Evolutionary conservation across 345 rosid genomes (phyloP), one percentile per base, ranked within the genome.

Genomic region (Schrenkiella parvula): DNA sequence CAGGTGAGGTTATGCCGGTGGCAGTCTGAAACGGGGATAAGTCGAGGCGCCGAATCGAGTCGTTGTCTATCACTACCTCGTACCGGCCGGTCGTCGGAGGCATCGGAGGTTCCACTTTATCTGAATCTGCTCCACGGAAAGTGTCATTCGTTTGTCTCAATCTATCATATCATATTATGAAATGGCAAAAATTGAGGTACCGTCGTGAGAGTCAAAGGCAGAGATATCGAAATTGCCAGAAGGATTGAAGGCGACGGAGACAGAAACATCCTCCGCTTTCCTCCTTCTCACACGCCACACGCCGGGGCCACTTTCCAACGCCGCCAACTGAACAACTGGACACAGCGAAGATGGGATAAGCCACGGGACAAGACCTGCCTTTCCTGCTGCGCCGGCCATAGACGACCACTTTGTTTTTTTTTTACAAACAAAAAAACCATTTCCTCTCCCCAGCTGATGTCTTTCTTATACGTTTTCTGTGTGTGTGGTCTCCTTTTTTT

Each of bases 201-300:
- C 61, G 41, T 55, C 39, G 23, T 55, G 39, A 31, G 60, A 31
- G 3, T 17, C 61, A 0, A 55, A 55, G 61, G 61, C 64, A 34
- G 96, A 82, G 67, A 93, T 79, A 78, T 93, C 93, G 67, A 84
- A 93, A 63, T 85, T 89, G n/a, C 97, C 89, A 0, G 95, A 86
- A 38, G 96, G 98, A 52, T 93, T 82, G 89, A 90, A 90, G 8
- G 97, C 78, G 22, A 90, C 92, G 0, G 92, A 84, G 71, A 76
- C 83, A 4, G 88, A 35, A 66, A 86, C 69, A 42, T 77, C 73
- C 14, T 47, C 58, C 25, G 48, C 51, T 44, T 19, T 57, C 12
- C 62, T 35, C 65, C 48, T 55, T 5, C 34, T 68, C 37, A 25
- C 60, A 3, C 32, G 14, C 63, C 60, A 35, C 8, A 41, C 44